Evolutionary conservation across 768 basidiomycete genomes (phyloP), one percentile per base, ranked within the genome.

Genomic region (Mycena vulgaris): DNA sequence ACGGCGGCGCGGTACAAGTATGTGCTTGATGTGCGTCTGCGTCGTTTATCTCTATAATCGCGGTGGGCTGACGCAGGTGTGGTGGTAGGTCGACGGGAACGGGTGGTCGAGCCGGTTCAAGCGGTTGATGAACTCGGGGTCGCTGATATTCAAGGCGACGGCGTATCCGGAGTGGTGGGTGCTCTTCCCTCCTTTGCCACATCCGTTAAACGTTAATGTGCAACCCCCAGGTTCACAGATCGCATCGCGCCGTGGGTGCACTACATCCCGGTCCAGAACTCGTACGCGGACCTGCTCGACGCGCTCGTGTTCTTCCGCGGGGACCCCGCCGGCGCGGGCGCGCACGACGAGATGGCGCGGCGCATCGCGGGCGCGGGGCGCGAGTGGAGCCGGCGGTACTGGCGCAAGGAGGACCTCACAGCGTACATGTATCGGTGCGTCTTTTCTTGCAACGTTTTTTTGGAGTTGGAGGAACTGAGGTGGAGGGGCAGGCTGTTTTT

Each of bases 271-370:
- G 81, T 93, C 13, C 88, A 90, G 72, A 75, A 88, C 0, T 89
- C 90, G 69, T 85, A 90, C 30, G 83, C 86, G 0, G 92, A 94
- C 76, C 75, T 95, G 11, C 88, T 90, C 79, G 94, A 95, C 73
- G 80, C 88, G 2, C 85, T 93, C 37, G 81, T 88, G 1, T 95
- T 95, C 83, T 94, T 95, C 78, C 86, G 89, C 0, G 91, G 92
- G 0, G 85, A 86, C 63, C 85, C 85, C 0, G 76, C 85, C 33
- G 87, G 88, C 11, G 80, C 84, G 25, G 83, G 83, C 9, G 88
- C 83, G 0, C 91, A 93, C 68, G 91, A 92, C 35, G 87, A 80
- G 6, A 75, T 90, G 48, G 92, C 88, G 2, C 76, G 76, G 49
- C 85, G 83, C 62, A 92, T 93, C 40, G 93, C 90, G 0, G 63